Evolutionary conservation across 1,284 basidiomycete species (phyloP).

Genomic region (Austroboletus rostrupii): DNA sequence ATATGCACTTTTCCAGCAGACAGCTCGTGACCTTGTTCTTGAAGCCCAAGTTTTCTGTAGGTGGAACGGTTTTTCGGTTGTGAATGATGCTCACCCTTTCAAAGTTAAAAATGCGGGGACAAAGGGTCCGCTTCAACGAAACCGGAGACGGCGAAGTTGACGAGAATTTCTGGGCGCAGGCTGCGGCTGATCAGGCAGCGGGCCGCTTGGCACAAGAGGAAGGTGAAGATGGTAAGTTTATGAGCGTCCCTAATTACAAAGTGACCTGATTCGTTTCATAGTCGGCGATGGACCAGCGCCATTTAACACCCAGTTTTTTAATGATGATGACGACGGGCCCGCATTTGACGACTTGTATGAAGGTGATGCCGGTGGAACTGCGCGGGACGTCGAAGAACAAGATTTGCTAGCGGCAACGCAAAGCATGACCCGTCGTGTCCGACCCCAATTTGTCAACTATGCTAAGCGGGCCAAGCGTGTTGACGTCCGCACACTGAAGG

Average conservation of each 20-base stretch:
- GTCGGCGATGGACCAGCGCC: slow-evolving; percentile 57
- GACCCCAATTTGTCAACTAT: slow-evolving; percentile 91
- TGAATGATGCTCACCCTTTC: slow-evolving; percentile 6
- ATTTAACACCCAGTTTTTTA: slow-evolving; percentile 96
- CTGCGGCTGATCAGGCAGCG: slow-evolving; percentile 76
- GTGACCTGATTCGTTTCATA: slow-evolving; percentile 19
- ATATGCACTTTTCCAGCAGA: slow-evolving; percentile 94
- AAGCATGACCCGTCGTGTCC: slow-evolving; percentile 73
- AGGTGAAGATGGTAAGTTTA: slow-evolving; percentile 56
- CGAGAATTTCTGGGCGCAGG: slow-evolving; percentile 93
- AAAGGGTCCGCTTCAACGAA: slow-evolving; percentile 52
- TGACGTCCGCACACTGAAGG: slow-evolving; percentile 95
- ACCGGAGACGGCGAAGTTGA: slow-evolving; percentile 81
- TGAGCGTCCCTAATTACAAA: neutral
- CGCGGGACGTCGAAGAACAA: slow-evolving; percentile 65
- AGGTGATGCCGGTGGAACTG: slow-evolving; percentile 52
- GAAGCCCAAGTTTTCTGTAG: slow-evolving; percentile 90
- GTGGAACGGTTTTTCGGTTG: slow-evolving; percentile 24
- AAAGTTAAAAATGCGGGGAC: slow-evolving; percentile 82
- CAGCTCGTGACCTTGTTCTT: slow-evolving; percentile 90
- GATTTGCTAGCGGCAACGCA: slow-evolving; percentile 83
- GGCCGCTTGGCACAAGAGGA: slow-evolving; percentile 52
- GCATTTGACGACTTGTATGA: slow-evolving; percentile 73
- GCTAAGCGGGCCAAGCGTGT: slow-evolving; percentile 95
- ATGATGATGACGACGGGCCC: slow-evolving; percentile 83